Conservation (phyloP, 2,329 filamentous ascomycete species). For the Fusarium algeriense region DNA sequence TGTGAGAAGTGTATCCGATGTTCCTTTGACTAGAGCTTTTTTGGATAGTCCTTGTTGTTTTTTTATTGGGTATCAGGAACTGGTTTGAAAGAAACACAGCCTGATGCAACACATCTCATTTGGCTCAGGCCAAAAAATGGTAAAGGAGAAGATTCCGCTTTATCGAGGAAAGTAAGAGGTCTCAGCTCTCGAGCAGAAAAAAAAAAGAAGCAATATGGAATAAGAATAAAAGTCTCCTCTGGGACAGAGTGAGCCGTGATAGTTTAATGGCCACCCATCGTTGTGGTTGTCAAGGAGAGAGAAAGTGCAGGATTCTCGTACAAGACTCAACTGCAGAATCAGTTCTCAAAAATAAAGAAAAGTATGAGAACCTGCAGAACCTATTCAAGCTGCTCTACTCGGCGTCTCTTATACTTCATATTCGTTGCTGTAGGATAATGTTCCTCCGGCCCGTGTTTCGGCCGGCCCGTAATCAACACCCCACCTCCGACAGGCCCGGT, state of each 20-base stretch:
- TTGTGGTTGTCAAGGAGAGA: conserved; percentile 12
- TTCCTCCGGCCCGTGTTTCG: conserved; percentile 35
- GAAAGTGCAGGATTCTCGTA: conserved; percentile 28
- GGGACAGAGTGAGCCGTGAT: conserved; percentile 23
- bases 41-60: no score
- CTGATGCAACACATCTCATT: conserved; percentile 13
- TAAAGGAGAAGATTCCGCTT: conserved; percentile 24
- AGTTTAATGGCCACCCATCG: conserved; percentile 15
- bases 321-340: conserved; percentile 37
- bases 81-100: neutral
- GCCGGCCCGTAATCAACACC: conserved; percentile 14
- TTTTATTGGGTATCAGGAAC: neutral
- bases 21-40: neutral
- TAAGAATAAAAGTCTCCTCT: conserved; percentile 17
- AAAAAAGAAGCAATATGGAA: neutral
- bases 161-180: conserved; percentile 3
- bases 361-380: conserved; percentile 23
- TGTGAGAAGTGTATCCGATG: conserved; percentile 11
- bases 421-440: neutral
- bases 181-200: conserved; percentile 22
- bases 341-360: conserved; percentile 11
- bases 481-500: conserved; percentile 38
- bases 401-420: conserved; percentile 4
- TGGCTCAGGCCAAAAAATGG: conserved; percentile 33
- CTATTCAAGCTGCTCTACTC: neutral